Evolutionary conservation across 1,139 yeast species (phyloP), one percentile per base, ranked within the genome.

Genomic region (Blastobotrys buckinghamii): DNA sequence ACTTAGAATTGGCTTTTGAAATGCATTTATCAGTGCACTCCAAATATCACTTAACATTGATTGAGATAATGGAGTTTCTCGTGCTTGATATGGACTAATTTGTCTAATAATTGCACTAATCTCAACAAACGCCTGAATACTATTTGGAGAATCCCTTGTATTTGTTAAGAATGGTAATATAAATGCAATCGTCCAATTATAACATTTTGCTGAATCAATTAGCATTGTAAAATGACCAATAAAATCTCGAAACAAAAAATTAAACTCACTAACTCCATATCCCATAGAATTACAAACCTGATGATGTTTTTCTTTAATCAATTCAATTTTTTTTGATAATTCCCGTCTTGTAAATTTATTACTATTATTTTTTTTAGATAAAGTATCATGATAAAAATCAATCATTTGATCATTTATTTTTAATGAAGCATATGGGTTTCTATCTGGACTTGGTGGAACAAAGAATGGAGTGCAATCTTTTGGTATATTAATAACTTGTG

Each of bases 231-330:
- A 45, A 42, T 58, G 58, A 19, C 66, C 66, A 35, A 62, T 55
- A 41, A 62, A 62, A 48, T 63, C 66, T n/a, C 66, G 57, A 47
- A 60, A 62, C 34, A 56, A 48, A 48, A 55, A 61, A 16, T 53
- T 54, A 20, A 62, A 61, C 26, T 56, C 58, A 26, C 41, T 20
- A 7, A 38, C 30, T 42, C 55, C 55, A 4, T 39, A 46, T 13
- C 52, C 43, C 16, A 56, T 40, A 8, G 44, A 35, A n/a, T 47
- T 45, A 17, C 56, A 39, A 8, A 50, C 56, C 24, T 43, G 39
- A 10, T 49, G 46, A 15, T 54, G 53, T 45, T 57, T 57, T 30
- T 51, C 45, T 13, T 50, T 49, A 29, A 57, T 48, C 27, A 56
- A 34, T 15, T 55, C 55, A 26, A 55, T 36, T 36, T 52, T 52